These are phyloP conservation scores for Protomyces gravidus DNA, from an alignment of 1,139 yeast species.

Conservation along the genomic window DNA sequence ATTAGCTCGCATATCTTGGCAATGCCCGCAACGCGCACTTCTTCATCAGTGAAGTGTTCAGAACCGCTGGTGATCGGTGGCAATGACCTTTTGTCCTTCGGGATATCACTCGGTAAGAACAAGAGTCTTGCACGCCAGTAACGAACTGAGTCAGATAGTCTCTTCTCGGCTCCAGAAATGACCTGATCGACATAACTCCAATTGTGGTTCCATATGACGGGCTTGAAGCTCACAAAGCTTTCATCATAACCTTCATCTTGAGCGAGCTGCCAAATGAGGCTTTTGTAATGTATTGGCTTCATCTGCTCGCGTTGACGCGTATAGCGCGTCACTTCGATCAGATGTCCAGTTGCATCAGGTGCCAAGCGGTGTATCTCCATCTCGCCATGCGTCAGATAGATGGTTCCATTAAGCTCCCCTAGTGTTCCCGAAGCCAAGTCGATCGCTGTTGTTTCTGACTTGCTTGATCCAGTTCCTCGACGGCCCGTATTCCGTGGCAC, in stretches of 20 bases:
- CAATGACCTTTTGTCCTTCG: conserved; percentile 46
- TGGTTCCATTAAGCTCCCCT: conserved; percentile 53
- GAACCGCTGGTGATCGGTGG: conserved; percentile 39
- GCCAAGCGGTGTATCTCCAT: conserved; percentile 73
- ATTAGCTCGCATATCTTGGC: conserved; percentile 26
- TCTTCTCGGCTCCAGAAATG: conserved; percentile 83
- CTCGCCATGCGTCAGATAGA: conserved; percentile 71
- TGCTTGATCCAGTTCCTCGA: not conserved
- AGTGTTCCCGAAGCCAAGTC: conserved; percentile 39
- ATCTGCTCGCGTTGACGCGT: conserved; percentile 21
- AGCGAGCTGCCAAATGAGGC: conserved; percentile 28
- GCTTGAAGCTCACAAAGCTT: conserved; percentile 10
- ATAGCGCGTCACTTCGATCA: conserved; percentile 31
- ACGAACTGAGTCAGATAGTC: conserved; percentile 52
- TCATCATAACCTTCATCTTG: conserved; percentile 27
- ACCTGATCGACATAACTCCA: conserved; percentile 92
- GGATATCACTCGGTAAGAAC: conserved; percentile 59
- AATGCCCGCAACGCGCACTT: conserved; percentile 18
- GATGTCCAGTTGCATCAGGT: conserved; percentile 46
- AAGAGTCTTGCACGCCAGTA: conserved; percentile 76
- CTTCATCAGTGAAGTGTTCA: conserved; percentile 26
- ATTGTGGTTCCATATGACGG: conserved; percentile 45
- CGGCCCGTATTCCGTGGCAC: not conserved
- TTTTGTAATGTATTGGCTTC: conserved; percentile 27
- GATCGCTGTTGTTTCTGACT: not conserved